Conservation (phyloP, 2,329 filamentous ascomycete species). For the Botrytis pseudocinerea region DNA sequence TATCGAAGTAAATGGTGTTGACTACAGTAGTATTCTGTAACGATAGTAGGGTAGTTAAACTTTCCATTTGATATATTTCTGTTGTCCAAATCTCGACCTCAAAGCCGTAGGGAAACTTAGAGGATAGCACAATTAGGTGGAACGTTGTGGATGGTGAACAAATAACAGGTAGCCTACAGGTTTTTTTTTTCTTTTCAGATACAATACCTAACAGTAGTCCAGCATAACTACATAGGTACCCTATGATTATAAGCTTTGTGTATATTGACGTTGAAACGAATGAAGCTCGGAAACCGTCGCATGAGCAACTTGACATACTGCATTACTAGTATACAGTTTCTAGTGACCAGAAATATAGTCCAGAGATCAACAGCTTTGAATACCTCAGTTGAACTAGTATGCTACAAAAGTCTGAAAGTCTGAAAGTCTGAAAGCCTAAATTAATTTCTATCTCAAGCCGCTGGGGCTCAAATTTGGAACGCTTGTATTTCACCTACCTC, state of each 20-base stretch:
- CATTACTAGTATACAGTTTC: background rate
- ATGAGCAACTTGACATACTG: background rate
- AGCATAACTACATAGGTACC: background rate
- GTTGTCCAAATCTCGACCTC: background rate
- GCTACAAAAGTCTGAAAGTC: background rate
- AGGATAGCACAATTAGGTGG: background rate
- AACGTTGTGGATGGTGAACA: background rate
- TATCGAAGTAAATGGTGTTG: background rate
- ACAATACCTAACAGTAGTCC: background rate
- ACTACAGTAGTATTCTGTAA: background rate
- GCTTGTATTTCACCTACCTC: background rate
- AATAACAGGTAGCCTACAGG: background rate
- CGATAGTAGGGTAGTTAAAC: background rate
- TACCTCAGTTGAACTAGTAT: too few species aligned
- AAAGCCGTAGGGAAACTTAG: background rate
- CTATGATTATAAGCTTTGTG: too few species aligned
- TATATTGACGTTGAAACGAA: background rate
- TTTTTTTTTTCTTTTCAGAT: too few species aligned
- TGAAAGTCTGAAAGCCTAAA: background rate
- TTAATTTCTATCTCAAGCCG: background rate
- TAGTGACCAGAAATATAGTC: too few species aligned
- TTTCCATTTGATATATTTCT: background rate
- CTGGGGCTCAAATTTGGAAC: rapidly evolving
- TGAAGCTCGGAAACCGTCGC: background rate
- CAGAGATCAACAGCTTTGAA: too few species aligned